A percentile compares a stretch with the other conserved stretches of the same genome.
Evolutionary conservation across 495 filamentous ascomycete genomes (phyloP).

Genomic region (Penicillium robsamsonii): DNA sequence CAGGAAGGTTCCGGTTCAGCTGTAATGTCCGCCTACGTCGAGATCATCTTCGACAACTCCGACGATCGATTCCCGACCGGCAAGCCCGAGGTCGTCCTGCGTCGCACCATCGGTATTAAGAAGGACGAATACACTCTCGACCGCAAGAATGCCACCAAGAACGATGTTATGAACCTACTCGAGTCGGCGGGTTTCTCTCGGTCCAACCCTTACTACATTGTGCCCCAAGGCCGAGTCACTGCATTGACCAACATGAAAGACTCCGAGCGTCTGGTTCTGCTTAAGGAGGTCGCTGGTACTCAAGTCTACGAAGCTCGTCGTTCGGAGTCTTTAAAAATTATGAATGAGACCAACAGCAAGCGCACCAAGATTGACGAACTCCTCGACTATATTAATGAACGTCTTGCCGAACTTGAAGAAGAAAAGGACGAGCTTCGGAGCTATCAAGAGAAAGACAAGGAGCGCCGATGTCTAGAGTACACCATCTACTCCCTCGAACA

Average conservation of each 20-base stretch:
- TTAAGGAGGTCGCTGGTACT: slow-evolving; percentile 97
- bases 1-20: slow-evolving; percentile 93
- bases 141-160: slow-evolving; percentile 90
- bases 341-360: slow-evolving; percentile 95
- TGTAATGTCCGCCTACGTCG: slow-evolving; percentile 98
- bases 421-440: slow-evolving; percentile 93
- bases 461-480: slow-evolving; percentile 89
- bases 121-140: slow-evolving; percentile 99
- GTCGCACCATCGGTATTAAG: slow-evolving; percentile 93
- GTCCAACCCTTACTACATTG: slow-evolving; percentile 98
- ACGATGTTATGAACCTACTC: slow-evolving; percentile 91
- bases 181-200: slow-evolving; percentile 96
- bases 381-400: slow-evolving; percentile 84
- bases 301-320: slow-evolving; percentile 93
- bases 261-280: slow-evolving; percentile 75
- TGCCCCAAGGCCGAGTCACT: slow-evolving; percentile 94
- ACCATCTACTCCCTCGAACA: slow-evolving; percentile 91
- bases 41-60: slow-evolving; percentile 97
- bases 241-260: slow-evolving; percentile 99
- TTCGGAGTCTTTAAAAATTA: slow-evolving; percentile 89
- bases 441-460: slow-evolving; percentile 92
- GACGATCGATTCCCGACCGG: slow-evolving; percentile 96
- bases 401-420: slow-evolving; percentile 85
- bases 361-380: slow-evolving; percentile 90
- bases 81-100: slow-evolving; percentile 81